Percentiles rank a stretch among this genome's conserved stretches.
phyloP scores from a whole-genome alignment of 1,284 basidiomycete genomes.

The Trametes polyzona region DNA sequence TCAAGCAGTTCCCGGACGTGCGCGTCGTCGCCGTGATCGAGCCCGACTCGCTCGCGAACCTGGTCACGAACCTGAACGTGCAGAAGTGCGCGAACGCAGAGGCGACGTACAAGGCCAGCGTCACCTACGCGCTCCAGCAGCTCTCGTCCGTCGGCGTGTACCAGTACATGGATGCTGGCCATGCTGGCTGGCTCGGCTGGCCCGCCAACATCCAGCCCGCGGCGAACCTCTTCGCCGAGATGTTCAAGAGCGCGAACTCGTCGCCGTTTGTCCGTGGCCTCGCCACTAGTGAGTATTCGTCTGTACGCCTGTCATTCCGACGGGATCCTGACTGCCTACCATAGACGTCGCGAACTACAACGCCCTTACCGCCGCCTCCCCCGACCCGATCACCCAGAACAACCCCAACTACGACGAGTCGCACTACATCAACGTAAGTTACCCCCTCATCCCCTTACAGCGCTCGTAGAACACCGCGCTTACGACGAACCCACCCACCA shows the following conservation, averaged over 20 bases:
- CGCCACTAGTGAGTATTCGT: constrained; percentile 48
- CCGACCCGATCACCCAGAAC: constrained; percentile 63
- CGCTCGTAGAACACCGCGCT: background rate
- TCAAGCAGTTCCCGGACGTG: constrained; percentile 60
- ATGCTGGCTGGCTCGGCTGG: constrained; percentile 73
- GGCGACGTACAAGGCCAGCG: constrained; percentile 53
- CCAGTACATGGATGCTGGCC: constrained; percentile 66
- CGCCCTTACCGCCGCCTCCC: constrained; percentile 51
- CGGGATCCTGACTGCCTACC: constrained; percentile 9
- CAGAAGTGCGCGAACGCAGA: constrained; percentile 57
- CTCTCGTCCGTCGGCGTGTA: constrained; percentile 59
- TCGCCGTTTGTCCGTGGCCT: constrained; percentile 61
- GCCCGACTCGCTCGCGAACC: constrained; percentile 64
- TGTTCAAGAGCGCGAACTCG: constrained; percentile 54
- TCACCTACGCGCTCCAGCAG: constrained; percentile 61
- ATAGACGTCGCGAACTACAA: constrained; percentile 68
- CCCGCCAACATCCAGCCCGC: constrained; percentile 63
- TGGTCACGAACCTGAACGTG: constrained; percentile 66
- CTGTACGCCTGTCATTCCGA: background rate
- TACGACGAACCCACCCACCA: constrained; percentile 28
- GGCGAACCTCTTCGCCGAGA: constrained; percentile 54
- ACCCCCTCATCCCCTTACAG: background rate
- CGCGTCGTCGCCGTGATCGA: constrained; percentile 67
- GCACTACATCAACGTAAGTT: constrained; percentile 57
- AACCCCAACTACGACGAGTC: constrained; percentile 66